A percentile compares a stretch with the other conserved stretches of the same genome.
Evolutionary conservation across 805 yeast genomes (phyloP).

Genomic region (Wickerhamomyces rabaulensis): DNA sequence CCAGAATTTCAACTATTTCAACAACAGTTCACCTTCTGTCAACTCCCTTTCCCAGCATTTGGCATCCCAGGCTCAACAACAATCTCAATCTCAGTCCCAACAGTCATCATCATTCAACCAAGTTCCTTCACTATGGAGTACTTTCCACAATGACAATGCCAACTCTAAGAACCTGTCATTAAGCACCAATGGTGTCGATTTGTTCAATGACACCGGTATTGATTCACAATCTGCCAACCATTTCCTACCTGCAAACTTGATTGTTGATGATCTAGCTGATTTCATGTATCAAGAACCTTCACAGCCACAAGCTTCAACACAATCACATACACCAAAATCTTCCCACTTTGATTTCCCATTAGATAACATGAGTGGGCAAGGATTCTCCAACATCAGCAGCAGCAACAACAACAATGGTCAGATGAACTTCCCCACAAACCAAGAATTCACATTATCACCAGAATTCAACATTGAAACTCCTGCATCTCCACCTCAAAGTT

Average conservation of each 20-base stretch:
- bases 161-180: slow-evolving; percentile 4
- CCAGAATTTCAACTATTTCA: slow-evolving; percentile 3
- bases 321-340: neutral
- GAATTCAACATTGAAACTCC: slow-evolving; percentile 1
- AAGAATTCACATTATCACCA: slow-evolving; percentile 5
- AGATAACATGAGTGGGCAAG: neutral
- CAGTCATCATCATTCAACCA: slow-evolving; percentile 1
- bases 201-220: slow-evolving; percentile 19
- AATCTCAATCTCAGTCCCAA: neutral
- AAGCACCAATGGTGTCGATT: slow-evolving; percentile 8
- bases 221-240: slow-evolving; percentile 30
- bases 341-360: neutral
- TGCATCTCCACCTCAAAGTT: slow-evolving; percentile 8
- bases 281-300: slow-evolving; percentile 1
- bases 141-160: neutral
- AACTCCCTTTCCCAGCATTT: slow-evolving; percentile 1
- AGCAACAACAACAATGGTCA: neutral
- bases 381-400: neutral
- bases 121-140: slow-evolving; percentile 7
- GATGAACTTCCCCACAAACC: neutral
- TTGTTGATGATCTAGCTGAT: slow-evolving; percentile 21
- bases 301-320: neutral
- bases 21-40: slow-evolving; percentile 11
- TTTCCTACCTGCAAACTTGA: slow-evolving; percentile 31
- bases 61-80: neutral